A percentile compares a stretch with the other conserved stretches of the same genome.
Conservation (phyloP, 192 early-diverging fungal genomes). For the Coemansia sp. region DNA sequence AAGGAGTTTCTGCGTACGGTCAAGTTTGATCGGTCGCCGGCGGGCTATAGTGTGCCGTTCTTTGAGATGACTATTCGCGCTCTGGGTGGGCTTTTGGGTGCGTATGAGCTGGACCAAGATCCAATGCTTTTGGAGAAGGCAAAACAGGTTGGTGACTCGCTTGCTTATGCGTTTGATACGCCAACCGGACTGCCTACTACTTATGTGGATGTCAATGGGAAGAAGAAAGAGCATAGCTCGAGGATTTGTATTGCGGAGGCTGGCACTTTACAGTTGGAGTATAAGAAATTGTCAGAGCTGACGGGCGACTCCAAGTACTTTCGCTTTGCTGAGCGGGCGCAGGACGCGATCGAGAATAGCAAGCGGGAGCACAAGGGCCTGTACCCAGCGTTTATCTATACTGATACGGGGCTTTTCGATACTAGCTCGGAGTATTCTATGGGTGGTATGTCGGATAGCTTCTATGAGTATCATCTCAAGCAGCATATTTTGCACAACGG, state of each 20-base stretch:
- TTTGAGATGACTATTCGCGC: constrained; percentile 89
- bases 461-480: constrained; percentile 94
- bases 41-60: constrained; percentile 14
- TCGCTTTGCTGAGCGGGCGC: constrained; percentile 64
- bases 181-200: constrained; percentile 66
- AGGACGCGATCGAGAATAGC: constrained; percentile 45
- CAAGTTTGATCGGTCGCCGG: constrained; percentile 41
- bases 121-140: constrained; percentile 68
- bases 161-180: constrained; percentile 69
- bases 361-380: constrained; percentile 61
- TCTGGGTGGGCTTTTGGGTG: constrained; percentile 78
- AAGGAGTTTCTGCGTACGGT: constrained; percentile 63
- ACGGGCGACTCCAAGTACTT: constrained; percentile 76
- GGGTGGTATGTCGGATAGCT: constrained; percentile 83
- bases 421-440: constrained; percentile 58
- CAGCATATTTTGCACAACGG: constrained; percentile 75
- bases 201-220: constrained; percentile 56
- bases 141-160: constrained; percentile 68
- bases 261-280: constrained; percentile 83
- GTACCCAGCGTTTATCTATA: constrained; percentile 65
- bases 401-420: constrained; percentile 20
- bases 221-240: not conserved
- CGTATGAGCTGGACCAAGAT: constrained; percentile 73
- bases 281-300: constrained; percentile 75
- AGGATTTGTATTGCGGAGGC: constrained; percentile 62